Conservation (phyloP, 2,329 filamentous ascomycete species). For the Coniella vitis region DNA sequence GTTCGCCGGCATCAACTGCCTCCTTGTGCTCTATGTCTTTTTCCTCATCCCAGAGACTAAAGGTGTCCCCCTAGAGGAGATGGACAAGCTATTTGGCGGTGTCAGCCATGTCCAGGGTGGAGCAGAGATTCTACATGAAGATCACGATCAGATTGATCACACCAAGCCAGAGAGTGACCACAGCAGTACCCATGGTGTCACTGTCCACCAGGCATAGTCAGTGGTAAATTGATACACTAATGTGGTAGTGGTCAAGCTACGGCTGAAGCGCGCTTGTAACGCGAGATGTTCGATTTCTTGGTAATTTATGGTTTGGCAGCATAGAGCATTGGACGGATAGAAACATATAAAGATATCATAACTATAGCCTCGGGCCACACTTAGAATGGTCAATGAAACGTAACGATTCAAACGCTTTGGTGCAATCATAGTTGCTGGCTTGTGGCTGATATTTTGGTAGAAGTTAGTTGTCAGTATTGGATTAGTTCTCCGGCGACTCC, state of each 20-base stretch:
- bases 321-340: background rate
- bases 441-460: no score
- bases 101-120: constrained; percentile 31
- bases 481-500: no score
- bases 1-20: constrained; percentile 15
- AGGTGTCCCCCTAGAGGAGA: constrained; percentile 27
- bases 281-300: background rate
- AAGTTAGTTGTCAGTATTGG: no score
- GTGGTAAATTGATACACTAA: background rate
- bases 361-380: background rate
- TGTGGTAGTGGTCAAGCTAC: background rate
- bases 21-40: constrained; percentile 23
- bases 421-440: no score
- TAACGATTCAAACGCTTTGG: no score
- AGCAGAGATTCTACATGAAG: constrained; percentile 23
- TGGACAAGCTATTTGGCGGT: constrained; percentile 30
- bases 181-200: background rate
- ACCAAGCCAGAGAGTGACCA: constrained; percentile 9
- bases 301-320: background rate
- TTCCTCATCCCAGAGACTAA: constrained; percentile 30
- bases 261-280: background rate
- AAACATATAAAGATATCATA: no score
- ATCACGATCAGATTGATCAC: constrained; percentile 22
- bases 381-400: no score
- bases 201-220: background rate